Evolutionary conservation across 768 basidiomycete species (phyloP), one percentile per base, ranked within the genome.

Genomic region (Amanita pallidorosea): DNA sequence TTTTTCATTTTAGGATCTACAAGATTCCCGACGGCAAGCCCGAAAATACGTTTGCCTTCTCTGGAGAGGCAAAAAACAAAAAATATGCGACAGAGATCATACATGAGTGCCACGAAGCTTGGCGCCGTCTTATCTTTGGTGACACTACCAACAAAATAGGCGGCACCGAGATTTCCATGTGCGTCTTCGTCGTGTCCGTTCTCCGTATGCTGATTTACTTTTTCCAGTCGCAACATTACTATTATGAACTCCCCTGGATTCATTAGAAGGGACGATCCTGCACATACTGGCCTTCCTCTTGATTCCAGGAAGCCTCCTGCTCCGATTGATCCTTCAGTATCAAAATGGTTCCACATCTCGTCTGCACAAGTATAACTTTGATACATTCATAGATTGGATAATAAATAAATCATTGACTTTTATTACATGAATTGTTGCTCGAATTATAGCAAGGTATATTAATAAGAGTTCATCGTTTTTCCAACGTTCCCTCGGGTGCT

Each of bases 41-140:
- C 58, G 92, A 97, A 73, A 99, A 99, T 74, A 84, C 85, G 57
- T 99, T 99, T 63, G 96, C 96, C 15, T 99, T 99, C 81, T 94
- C 91, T 48, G 96, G 96, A 52, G 96, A 99, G 72, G 95, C 95
- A 57, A 99, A 98, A 76, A 96, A 96, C 78, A 96, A 95, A 79
- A 96, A 95, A 69, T 99, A 98, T 65, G 96, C 96, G 29, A 91
- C 88, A 49, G 95, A 98, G 71, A 96, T 98, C 72, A 88, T 99
- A 64, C 94, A 96, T 68, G 96, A 99, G 67, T 94, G 90, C 70
- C 86, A 98, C 65, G 96, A 98, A 67, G 88, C 96, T 34, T 99
- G 96, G 96, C 89, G 92, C 62, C 88, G 88, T 62, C 80, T 99
- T 59, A 76, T 93, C 66, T 71, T 70, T 47, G 91, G 93, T 55